These are phyloP conservation scores for Akanthomyces muscarius DNA, from an alignment of 2,329 filamentous ascomycete species.

Conservation along the genomic window DNA sequence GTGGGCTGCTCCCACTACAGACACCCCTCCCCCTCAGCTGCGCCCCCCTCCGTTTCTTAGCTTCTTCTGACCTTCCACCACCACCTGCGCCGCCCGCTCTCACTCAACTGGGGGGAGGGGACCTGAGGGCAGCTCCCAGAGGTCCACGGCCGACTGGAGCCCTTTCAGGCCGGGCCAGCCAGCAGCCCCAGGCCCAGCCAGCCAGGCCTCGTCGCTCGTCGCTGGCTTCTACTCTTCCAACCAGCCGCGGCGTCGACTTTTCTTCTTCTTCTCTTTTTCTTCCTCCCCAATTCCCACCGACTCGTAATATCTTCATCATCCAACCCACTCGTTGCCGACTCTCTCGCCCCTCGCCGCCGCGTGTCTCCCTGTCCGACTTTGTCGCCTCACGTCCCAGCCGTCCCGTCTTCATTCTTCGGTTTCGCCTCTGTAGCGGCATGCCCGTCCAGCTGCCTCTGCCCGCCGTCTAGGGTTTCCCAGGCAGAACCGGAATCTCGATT, in stretches of 20 bases:
- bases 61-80: not conserved
- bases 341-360: not conserved
- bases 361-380: not conserved
- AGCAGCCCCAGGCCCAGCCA: not conserved
- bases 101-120: not conserved
- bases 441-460: not conserved
- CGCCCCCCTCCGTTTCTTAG: not conserved
- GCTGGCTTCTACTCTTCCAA: not conserved
- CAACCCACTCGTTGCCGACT: not conserved
- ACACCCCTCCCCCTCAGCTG: not conserved
- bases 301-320: not conserved
- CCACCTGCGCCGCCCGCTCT: not conserved
- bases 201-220: not conserved
- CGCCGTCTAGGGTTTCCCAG: not conserved
- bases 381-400: not conserved
- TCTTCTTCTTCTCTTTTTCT: not conserved
- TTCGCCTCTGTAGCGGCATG: not conserved
- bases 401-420: not conserved
- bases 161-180: not conserved
- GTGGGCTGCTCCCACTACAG: not conserved
- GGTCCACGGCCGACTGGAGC: not conserved
- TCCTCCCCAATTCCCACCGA: not conserved
- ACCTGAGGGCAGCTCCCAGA: not conserved
- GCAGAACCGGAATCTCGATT: conserved; percentile 14
- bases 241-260: not conserved